phyloP scores from a whole-genome alignment of 2,329 filamentous ascomycete species.

The Alternaria gaisen region DNA sequence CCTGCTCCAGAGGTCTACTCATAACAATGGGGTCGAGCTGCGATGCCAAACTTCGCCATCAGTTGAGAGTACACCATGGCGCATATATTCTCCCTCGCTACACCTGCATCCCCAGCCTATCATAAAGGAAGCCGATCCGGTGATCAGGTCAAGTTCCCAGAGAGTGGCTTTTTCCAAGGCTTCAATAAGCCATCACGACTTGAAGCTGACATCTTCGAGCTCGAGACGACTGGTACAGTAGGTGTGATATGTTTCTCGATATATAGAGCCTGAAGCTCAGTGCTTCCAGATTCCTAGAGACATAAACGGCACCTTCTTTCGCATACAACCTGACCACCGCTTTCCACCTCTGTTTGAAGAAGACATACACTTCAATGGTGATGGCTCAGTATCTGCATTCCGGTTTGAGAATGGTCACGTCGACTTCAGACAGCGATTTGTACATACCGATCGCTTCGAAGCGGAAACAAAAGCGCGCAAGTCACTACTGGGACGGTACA shows the following conservation, averaged over 20 bases:
- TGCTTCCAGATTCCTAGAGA: conserved; percentile 48
- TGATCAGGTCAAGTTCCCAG: conserved; percentile 45
- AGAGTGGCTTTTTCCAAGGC: conserved; percentile 49
- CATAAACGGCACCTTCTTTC: conserved; percentile 57
- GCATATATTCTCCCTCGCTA: conserved; percentile 46
- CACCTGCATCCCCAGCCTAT: conserved; percentile 36
- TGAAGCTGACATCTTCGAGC: conserved; percentile 52
- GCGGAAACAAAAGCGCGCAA: conserved; percentile 50
- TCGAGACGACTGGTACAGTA: conserved; percentile 50
- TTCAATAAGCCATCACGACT: conserved; percentile 53
- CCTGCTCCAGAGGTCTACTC: too few relatives aligned
- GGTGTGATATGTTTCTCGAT: not conserved
- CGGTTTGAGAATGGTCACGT: conserved; percentile 54
- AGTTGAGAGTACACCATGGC: conserved; percentile 31
- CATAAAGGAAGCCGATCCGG: conserved; percentile 31
- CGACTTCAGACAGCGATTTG: conserved; percentile 55
- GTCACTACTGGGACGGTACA: conserved; percentile 63
- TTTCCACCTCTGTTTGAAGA: conserved; percentile 65
- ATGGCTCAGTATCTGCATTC: conserved; percentile 56
- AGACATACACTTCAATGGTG: conserved; percentile 61
- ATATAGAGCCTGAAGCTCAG: not conserved
- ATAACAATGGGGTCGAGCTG: not conserved
- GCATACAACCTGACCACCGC: conserved; percentile 57
- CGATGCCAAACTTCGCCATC: not conserved
- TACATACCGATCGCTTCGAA: conserved; percentile 55